These are phyloP conservation scores for Phytophthora lateralis DNA, from an alignment of 352 stramenopile genomes.

Conservation along the genomic window DNA sequence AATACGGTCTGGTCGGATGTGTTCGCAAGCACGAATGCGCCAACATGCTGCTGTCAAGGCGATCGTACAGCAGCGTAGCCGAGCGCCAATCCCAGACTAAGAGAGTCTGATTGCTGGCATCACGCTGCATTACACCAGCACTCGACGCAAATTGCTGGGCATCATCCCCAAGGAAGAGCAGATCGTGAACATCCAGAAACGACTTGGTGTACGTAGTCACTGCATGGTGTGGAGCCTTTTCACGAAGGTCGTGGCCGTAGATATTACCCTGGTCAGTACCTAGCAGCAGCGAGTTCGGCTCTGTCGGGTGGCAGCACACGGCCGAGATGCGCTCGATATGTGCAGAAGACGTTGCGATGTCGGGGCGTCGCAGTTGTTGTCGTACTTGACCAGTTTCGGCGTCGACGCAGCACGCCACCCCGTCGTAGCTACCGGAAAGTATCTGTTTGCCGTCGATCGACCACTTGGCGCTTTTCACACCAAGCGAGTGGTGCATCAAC, in stretches of 20 bases:
- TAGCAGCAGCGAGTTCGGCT: constrained; percentile 38
- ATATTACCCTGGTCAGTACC: constrained; percentile 44
- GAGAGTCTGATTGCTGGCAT: constrained; percentile 67
- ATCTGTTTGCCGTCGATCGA: constrained; percentile 46
- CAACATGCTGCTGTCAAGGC: constrained; percentile 50
- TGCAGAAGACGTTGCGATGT: constrained; percentile 4
- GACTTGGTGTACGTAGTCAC: constrained; percentile 26
- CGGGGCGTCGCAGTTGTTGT: constrained; percentile 12
- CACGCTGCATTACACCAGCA: constrained; percentile 37
- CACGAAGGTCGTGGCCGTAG: constrained; percentile 45
- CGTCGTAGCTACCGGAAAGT: constrained; percentile 57
- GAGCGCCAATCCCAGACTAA: constrained; percentile 69
- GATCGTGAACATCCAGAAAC: constrained; percentile 58
- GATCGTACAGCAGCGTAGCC: constrained; percentile 48
- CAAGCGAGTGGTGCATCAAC: constrained; percentile 38
- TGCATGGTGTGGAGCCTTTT: constrained; percentile 7
- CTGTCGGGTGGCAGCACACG: constrained; percentile 36
- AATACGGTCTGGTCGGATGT: constrained; percentile 44
- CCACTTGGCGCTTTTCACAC: constrained; percentile 65
- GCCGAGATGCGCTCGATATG: constrained; percentile 36
- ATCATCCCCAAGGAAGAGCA: constrained; percentile 49
- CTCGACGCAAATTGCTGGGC: constrained; percentile 57
- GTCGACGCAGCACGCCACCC: constrained; percentile 32
- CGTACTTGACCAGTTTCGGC: constrained; percentile 35
- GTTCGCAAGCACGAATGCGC: constrained; percentile 49